These are phyloP conservation scores for Citrus medica DNA, from an alignment of 345 rosid genomes.

Conservation along the genomic window DNA sequence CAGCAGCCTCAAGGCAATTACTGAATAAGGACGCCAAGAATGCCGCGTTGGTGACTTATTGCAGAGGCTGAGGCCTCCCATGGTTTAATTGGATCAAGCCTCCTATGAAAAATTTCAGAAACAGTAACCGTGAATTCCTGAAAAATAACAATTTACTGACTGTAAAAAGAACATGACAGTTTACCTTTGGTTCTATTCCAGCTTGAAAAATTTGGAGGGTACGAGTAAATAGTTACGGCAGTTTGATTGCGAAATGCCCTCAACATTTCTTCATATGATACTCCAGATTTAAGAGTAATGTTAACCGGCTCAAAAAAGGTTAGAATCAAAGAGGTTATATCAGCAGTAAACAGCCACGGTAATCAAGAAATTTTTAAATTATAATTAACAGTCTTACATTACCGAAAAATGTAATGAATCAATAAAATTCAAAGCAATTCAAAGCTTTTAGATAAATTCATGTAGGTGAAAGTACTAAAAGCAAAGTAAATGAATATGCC, in stretches of 20 bases:
- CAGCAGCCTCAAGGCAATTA: constrained; percentile 93
- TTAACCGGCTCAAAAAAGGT: constrained; percentile 71
- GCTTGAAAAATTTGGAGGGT: constrained; percentile 50
- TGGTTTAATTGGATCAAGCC: constrained; percentile 84
- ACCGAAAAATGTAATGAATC: background rate
- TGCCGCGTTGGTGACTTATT: constrained; percentile 72
- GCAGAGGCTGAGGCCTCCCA: constrained; percentile 93
- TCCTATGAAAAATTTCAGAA: constrained; percentile 33
- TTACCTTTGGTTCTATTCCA: constrained; percentile 65
- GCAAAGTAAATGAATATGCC: background rate
- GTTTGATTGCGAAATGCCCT: constrained; percentile 83
- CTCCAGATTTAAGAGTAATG: constrained; percentile 77
- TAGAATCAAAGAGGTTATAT: constrained; percentile 18
- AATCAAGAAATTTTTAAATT: background rate
- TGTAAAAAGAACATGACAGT: background rate
- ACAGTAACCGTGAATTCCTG: constrained; percentile 16
- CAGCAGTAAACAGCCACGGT: constrained; percentile 47
- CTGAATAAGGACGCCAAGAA: constrained; percentile 73
- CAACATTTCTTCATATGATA: constrained; percentile 80
- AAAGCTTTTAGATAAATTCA: background rate
- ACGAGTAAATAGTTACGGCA: constrained; percentile 67
- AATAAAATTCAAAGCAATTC: background rate
- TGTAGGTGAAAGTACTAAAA: background rate
- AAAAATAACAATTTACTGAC: background rate
- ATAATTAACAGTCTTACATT: background rate